These are phyloP conservation scores for Rhododendron kiyosumense DNA, from an alignment of 148 eudicot species.

Conservation along the genomic window DNA sequence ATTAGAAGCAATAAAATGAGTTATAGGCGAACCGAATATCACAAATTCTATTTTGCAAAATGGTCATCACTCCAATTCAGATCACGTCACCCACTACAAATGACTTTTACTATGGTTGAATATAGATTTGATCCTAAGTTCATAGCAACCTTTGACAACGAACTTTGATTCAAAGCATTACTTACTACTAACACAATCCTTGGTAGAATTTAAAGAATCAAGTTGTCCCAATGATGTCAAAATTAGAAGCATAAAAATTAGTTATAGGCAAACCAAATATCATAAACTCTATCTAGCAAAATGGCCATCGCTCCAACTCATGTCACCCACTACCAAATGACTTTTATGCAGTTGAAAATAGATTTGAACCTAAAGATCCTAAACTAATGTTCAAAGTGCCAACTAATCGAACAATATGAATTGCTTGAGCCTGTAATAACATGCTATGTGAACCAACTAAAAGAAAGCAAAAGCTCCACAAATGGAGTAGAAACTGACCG, in stretches of 20 bases:
- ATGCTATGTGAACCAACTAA: neutral
- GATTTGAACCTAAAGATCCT: neutral
- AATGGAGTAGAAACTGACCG: constrained; percentile 31
- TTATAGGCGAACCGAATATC: neutral
- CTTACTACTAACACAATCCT: neutral
- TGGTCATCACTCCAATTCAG: neutral
- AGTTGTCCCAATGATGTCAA: neutral
- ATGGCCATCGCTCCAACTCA: neutral
- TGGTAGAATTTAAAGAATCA: neutral
- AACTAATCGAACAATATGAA: neutral
- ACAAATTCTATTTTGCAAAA: neutral
- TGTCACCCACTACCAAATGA: neutral
- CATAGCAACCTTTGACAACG: neutral
- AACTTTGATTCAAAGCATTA: constrained; percentile 2
- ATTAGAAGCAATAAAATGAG: neutral
- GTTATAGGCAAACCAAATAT: neutral
- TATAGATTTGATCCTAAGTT: neutral
- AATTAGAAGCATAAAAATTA: neutral
- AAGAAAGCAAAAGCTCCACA: neutral
- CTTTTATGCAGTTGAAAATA: neutral
- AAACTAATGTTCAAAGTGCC: neutral
- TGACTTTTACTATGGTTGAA: neutral
- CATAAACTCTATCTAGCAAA: neutral
- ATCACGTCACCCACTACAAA: neutral
- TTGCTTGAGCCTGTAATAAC: neutral